phyloP scores from a whole-genome alignment of 441 rosid species.

The Gossypium laxum region DNA sequence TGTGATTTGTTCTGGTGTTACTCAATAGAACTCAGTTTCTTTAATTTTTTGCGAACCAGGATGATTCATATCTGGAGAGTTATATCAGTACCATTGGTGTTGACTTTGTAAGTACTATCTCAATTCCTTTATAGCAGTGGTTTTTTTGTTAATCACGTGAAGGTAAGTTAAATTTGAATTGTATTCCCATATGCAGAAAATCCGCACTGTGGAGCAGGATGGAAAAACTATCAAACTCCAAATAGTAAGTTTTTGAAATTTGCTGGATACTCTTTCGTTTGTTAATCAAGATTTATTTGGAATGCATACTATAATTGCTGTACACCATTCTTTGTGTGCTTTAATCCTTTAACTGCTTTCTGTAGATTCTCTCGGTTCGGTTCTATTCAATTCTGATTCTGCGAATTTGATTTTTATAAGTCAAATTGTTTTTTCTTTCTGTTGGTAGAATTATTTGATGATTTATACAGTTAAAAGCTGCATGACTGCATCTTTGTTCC shows the following conservation, averaged over 20 bases:
- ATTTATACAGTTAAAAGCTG: not conserved
- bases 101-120: conserved; percentile 61
- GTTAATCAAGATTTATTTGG: not conserved
- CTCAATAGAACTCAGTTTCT: not conserved
- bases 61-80: conserved; percentile 88
- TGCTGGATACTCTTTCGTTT: not conserved
- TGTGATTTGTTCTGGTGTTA: not conserved
- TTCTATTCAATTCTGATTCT: not conserved
- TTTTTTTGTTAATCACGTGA: not conserved
- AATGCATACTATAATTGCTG: not conserved
- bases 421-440: not conserved
- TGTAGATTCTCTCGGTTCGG: not conserved
- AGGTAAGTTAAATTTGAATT: not conserved
- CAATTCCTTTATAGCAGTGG: not conserved
- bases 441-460: not conserved
- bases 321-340: not conserved
- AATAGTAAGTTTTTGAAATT: conserved; percentile 45
- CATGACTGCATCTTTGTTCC: not conserved
- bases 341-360: not conserved
- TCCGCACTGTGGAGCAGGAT: conserved; percentile 93
- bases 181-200: conserved; percentile 44
- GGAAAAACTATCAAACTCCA: conserved; percentile 91
- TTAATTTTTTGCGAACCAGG: conserved; percentile 32
- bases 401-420: not conserved
- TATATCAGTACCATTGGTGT: conserved; percentile 96